Conservation (phyloP, 179 eudicot genomes). For the Spergularia azorica region DNA sequence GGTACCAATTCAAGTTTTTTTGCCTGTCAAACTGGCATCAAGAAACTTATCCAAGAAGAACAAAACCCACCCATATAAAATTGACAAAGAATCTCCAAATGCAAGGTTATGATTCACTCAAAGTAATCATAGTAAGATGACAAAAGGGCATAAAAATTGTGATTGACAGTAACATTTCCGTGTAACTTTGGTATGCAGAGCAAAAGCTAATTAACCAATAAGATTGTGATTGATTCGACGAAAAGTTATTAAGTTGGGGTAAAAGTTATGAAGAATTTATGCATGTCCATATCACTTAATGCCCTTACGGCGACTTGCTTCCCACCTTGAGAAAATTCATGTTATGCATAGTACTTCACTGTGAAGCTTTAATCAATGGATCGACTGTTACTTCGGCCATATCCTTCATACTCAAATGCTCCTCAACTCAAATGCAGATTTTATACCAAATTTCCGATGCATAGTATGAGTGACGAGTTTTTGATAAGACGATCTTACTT, state of each 20-base stretch:
- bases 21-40: no score
- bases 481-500: no score
- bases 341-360: background rate
- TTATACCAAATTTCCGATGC: no score
- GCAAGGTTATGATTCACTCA: conserved; percentile 7
- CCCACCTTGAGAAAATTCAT: conserved; percentile 16
- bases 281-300: conserved; percentile 16
- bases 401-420: background rate
- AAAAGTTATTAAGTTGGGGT: conserved; percentile 10
- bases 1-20: no score
- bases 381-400: background rate
- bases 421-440: background rate
- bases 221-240: conserved; percentile 1
- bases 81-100: conserved; percentile 13
- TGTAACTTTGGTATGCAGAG: background rate
- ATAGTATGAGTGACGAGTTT: no score
- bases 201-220: no score
- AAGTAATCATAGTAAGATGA: background rate
- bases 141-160: background rate
- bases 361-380: background rate
- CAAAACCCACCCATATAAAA: background rate
- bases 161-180: conserved; percentile 12
- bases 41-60: background rate
- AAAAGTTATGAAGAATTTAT: conserved; percentile 8
- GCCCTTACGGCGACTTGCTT: conserved; percentile 22